Base-by-base conservation (phyloP, 768 basidiomycete genomes). In the Peribolospora kevripleyi region DNA sequence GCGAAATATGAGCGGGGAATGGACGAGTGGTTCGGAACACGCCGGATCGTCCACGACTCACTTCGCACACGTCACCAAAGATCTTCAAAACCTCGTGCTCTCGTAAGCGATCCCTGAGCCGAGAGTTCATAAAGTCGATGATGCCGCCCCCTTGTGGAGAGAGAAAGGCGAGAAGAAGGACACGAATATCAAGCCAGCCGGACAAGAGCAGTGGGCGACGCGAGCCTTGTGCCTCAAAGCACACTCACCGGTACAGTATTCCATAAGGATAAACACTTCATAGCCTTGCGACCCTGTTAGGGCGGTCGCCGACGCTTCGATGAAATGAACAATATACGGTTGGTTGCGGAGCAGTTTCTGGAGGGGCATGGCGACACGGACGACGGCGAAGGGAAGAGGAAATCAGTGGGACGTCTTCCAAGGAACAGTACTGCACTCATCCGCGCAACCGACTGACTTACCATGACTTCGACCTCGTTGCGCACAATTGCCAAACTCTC, bases 381-480 rank as follows among this genome's bases (percentile, higher is more conserved):
- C 37, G 14, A 42, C n/a, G 4, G 5, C 9, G 41, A 48, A 42
- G 42, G 11, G 8, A 40, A 5, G 11, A 9, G n/a, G 6, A 11
- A 3, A 38, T 41, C 38, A 14, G 36, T 14, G 3, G 7, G 14
- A 49, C 36, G 25, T 13, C 39, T 7, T 14, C 5, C 46, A 39
- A 37, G 46, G 7, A 13, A 42, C 4, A 7, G 46, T 13, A n/a
- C 53, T 8, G 6, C 42, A 46, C 14, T 7, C 13, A 46, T 46
- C 46, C 46, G 14, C 42, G 48, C 53, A 54, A 42, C 14, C 63
- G 75, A 62, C 11, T 36, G 36, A 60, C 67, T 43, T 64, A 95
- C 93, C 93, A 98, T 98, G 60, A 97, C 84, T 64, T 97, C 88
- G 48, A 98, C 93, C 68, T 98, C 93, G 69, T 82, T 87, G 73